Conservation (phyloP, 345 rosid species). For the Odontarrhena argentea region DNA sequence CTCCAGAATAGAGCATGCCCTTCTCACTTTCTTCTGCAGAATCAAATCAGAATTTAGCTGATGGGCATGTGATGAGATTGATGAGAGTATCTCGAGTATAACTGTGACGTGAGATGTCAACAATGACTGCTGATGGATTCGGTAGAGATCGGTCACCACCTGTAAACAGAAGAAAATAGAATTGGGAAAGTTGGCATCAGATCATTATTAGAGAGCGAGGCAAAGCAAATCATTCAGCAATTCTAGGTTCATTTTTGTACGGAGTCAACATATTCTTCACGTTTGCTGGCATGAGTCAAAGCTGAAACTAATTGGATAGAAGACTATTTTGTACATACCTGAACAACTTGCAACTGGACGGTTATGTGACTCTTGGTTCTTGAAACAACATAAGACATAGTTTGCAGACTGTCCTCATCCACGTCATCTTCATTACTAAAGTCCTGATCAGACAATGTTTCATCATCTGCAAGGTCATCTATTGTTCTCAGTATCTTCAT, state of each 20-base stretch:
- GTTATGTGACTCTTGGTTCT: constrained; percentile 82
- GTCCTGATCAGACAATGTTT: constrained; percentile 63
- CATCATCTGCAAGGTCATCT: constrained; percentile 64
- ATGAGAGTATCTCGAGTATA: constrained; percentile 58
- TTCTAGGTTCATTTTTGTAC: background rate
- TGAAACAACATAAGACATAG: constrained; percentile 72
- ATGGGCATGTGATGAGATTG: constrained; percentile 67
- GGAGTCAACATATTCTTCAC: background rate
- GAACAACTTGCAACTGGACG: constrained; percentile 69
- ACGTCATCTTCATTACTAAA: constrained; percentile 58
- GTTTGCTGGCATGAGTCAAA: constrained; percentile 17
- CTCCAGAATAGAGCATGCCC: constrained; percentile 69
- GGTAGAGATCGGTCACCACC: constrained; percentile 72
- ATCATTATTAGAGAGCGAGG: constrained; percentile 12
- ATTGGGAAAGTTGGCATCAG: background rate
- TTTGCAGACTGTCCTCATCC: constrained; percentile 75
- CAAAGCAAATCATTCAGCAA: constrained; percentile 7
- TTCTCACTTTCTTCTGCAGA: constrained; percentile 70
- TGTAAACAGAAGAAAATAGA: constrained; percentile 43
- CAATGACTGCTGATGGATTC: constrained; percentile 51
- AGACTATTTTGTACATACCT: constrained; percentile 50
- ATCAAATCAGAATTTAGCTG: constrained; percentile 55
- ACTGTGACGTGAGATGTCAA: constrained; percentile 50
- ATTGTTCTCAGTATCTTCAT: constrained; percentile 70
- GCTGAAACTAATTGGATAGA: constrained; percentile 13